Evolutionary conservation across 768 basidiomycete genomes (phyloP), one percentile per base, ranked within the genome.

Genomic region (Suillus weaverae): DNA sequence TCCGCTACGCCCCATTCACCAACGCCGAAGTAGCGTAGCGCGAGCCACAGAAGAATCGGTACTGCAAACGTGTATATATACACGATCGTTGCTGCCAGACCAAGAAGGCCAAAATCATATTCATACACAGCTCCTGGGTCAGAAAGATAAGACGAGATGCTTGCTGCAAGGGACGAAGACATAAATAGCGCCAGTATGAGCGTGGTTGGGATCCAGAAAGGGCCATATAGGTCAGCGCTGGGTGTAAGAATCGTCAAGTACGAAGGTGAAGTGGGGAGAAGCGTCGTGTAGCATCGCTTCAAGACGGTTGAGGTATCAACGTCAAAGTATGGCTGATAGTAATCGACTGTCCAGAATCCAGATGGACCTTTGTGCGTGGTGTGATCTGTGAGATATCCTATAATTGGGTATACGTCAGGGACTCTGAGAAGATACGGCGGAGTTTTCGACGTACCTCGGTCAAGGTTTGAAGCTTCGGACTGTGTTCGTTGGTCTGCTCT

Each of bases 181-280:
- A 97, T 86, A 81, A 96, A 98, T 65, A 98, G 87, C 0, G 90
- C 84, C 73, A 99, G 94, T 51, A 97, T 90, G 67, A 99, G 87
- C 1, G 97, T 99, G 1, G 95, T 97, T 43, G 97, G 85, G 0
- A 96, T 94, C 97, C 97, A 99, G 81, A 99, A 98, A 1, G 97
- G 95, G 0, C 96, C 96, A 73, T 92, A 91, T 46, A 93, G 85
- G 73, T 93, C 91, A 46, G 68, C 69, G 10, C 74, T 72, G 18
- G 82, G 74, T 48, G 88, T 82, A 50, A 90, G 90, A 61, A 81
- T 84, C 5, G 87, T 80, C 60, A 87, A 81, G 72, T 87, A 93
- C 50, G 85, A 83, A 4, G 86, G 78, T 36, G 88, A 84, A 35
- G 83, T 83, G n/a, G 91, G 91, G n/a, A 91, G 84, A 62, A 94